Evolutionary conservation across 805 yeast species (phyloP).

Genomic region (Candida anglica): DNA sequence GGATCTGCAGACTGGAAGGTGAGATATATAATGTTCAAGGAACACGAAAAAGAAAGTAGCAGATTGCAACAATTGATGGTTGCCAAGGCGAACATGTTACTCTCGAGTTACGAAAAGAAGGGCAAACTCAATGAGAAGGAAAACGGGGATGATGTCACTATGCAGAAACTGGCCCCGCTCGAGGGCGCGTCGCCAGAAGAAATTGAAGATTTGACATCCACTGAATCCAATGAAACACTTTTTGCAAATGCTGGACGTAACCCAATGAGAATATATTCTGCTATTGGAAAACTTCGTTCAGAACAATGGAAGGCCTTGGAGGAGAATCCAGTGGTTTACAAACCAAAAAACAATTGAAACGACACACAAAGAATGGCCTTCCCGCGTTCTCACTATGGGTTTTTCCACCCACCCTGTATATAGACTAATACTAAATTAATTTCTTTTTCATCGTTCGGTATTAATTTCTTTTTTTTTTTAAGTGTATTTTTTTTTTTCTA

Average conservation of each 20-base stretch:
- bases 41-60: too few relatives aligned
- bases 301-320: constrained; percentile 22
- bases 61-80: neutral
- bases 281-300: constrained; percentile 22
- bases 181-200: neutral
- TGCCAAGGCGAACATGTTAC: neutral
- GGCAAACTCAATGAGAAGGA: too few relatives aligned
- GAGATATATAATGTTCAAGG: neutral
- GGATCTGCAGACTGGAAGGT: constrained; percentile 15
- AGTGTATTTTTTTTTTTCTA: too few relatives aligned
- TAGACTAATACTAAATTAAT: neutral
- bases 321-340: constrained; percentile 14
- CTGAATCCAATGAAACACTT: neutral
- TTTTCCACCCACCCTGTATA: neutral
- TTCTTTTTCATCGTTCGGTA: too few relatives aligned
- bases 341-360: constrained; percentile 11
- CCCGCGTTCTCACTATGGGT: too few relatives aligned
- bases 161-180: constrained; percentile 2
- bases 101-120: too few relatives aligned
- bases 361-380: too few relatives aligned
- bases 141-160: constrained; percentile 3
- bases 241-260: constrained; percentile 2
- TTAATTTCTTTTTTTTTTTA: too few relatives aligned
- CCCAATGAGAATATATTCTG: constrained; percentile 19
- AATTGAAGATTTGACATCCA: neutral